Evolutionary conservation across 306 rosid species (phyloP), one percentile per base, ranked within the genome.

Genomic region (Hylodesmum podocarpum): DNA sequence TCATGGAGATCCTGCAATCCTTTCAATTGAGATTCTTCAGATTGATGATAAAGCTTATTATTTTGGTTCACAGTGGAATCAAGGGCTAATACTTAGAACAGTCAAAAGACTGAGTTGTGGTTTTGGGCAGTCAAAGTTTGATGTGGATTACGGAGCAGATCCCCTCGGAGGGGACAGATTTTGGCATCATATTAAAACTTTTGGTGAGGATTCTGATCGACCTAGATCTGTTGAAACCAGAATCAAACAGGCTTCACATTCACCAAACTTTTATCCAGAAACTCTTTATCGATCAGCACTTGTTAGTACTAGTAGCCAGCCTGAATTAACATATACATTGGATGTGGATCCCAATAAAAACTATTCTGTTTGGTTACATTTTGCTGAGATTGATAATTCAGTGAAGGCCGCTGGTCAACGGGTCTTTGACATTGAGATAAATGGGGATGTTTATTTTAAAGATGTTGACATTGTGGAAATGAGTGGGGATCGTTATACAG

Each of bases 1-100:
- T 58, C 99, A 95, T 70, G 99, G 99, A 58, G 99, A 92, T 87
- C 99, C 99, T n/a, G 88, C 97, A 24, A 84, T 95, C n/a, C 88
- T 95, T 82, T 84, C 99, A 4, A 86, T 95, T 63, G 97, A 92
- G 87, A 89, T 95, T 86, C 99, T 95, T 79, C 97, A 95, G 85
- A 76, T 95, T 50, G 89, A 90, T 82, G 84, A 81, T 62, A 76
- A 74, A 50, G 97, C 97, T 24, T 91, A 95, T 79, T 47, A 86
- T 66, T 88, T 82, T 78, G 96, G 80, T 29, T 76, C 93, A 6
- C 76, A 76, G 33, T 86, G 86, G 82, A 85, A 82, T 62, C 85
- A 80, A 68, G 97, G 89, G 75, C 44, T 82, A 39, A 84, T 91
- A 46, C 96, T 92, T 65, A 87, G 89, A 78, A 95, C 99, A 59